A percentile compares a stretch with the other conserved stretches of the same genome.
phyloP scores from a whole-genome alignment of 2,329 filamentous ascomycete genomes.

The Fusarium irregulare region DNA sequence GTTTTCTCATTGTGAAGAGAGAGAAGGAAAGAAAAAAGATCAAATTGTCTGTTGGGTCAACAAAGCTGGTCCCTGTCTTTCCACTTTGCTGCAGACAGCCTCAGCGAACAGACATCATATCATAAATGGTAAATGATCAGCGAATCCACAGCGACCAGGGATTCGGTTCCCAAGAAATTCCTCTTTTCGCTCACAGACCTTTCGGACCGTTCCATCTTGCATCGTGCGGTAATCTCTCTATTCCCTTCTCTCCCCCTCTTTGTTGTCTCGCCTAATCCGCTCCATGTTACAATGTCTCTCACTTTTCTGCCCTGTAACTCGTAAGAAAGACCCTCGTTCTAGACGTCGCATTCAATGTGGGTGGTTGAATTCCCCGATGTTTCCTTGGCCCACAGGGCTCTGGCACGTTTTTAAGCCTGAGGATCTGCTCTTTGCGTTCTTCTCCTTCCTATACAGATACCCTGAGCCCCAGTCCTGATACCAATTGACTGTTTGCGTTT shows the following conservation, averaged over 20 bases:
- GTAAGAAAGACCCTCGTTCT: neutral
- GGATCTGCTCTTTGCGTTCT: slow-evolving; percentile 1
- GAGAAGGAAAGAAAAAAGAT: neutral
- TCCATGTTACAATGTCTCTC: neutral
- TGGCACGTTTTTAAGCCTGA: slow-evolving; percentile 14
- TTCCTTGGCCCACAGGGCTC: slow-evolving; percentile 3
- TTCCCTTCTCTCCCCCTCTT: neutral
- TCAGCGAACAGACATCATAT: neutral
- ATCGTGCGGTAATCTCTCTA: slow-evolving; percentile 5
- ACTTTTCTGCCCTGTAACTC: neutral
- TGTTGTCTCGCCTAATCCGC: neutral
- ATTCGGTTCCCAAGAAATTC: neutral
- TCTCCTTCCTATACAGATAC: neutral
- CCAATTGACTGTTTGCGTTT: slow-evolving; percentile 4
- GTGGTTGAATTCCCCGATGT: neutral
- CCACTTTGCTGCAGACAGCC: slow-evolving; percentile 5
- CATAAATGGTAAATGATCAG: slow-evolving; percentile 8
- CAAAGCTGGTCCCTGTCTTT: slow-evolving; percentile 9
- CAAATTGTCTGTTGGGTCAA: neutral
- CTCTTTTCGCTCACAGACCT: neutral
- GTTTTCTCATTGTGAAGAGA: neutral
- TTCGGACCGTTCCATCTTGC: slow-evolving; percentile 15
- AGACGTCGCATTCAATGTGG: slow-evolving; percentile 9
- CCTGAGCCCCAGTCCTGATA: neutral
- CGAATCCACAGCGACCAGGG: neutral